Percentiles rank a stretch among this genome's conserved stretches.
Evolutionary conservation across 495 filamentous ascomycete species (phyloP).

Genomic region (Hypoxylon lenormandii): DNA sequence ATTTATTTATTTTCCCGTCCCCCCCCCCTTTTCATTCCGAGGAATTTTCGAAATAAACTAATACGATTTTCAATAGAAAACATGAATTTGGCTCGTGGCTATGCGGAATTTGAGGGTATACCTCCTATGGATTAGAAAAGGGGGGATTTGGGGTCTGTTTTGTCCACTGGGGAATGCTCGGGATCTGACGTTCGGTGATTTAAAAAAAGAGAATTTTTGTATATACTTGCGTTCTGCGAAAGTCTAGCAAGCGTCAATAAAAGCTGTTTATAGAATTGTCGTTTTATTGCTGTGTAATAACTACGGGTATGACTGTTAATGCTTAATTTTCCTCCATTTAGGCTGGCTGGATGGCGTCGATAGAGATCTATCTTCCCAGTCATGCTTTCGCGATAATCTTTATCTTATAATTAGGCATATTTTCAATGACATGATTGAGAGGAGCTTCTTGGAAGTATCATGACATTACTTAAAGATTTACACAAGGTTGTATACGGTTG

Average conservation of each 20-base stretch:
- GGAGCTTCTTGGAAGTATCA: no score
- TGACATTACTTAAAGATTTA: no score
- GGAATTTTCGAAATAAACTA: slow-evolving; percentile 21
- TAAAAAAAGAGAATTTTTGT: slow-evolving; percentile 29
- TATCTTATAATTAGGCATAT: no score
- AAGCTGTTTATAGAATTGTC: slow-evolving; percentile 21
- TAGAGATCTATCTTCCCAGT: no score
- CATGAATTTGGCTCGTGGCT: slow-evolving; percentile 95
- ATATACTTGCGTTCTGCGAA: slow-evolving; percentile 24
- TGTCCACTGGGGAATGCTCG: slow-evolving; percentile 1
- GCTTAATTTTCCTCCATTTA: neutral
- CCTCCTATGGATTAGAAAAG: slow-evolving; percentile 42
- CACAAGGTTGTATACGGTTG: no score
- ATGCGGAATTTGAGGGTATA: slow-evolving; percentile 60
- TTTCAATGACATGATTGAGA: no score
- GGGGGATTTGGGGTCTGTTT: neutral
- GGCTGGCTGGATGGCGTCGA: no score
- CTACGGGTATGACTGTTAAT: neutral
- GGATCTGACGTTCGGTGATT: slow-evolving; percentile 32
- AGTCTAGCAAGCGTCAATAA: slow-evolving; percentile 10
- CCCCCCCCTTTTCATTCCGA: slow-evolving; percentile 6
- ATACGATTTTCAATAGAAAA: slow-evolving; percentile 75
- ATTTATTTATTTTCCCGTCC: neutral
- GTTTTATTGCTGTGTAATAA: neutral
- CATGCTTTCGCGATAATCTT: no score